These are phyloP conservation scores for Kandelia obovata DNA, from an alignment of 345 rosid genomes.

Conservation along the genomic window DNA sequence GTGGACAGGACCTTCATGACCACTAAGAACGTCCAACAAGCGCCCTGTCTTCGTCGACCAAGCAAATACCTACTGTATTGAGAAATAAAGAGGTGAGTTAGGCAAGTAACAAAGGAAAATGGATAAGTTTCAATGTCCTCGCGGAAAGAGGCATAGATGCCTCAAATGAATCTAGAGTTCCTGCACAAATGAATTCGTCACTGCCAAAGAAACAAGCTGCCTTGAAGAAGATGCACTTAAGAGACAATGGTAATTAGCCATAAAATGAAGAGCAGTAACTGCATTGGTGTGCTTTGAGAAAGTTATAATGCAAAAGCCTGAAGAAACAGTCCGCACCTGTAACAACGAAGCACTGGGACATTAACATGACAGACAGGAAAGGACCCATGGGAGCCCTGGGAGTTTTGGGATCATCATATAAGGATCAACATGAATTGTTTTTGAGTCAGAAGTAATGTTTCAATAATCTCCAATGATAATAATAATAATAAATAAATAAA, in stretches of 20 bases:
- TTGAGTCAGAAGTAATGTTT: no score
- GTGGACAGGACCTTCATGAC: constrained; percentile 98
- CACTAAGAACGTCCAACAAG: constrained; percentile 82
- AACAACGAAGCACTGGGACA: constrained; percentile 16
- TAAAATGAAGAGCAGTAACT: constrained; percentile 94
- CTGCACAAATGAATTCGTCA: constrained; percentile 96
- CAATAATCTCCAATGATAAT: no score
- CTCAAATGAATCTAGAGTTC: constrained; percentile 94
- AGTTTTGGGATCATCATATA: no score
- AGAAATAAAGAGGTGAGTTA: constrained; percentile 7
- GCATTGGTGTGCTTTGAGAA: constrained; percentile 92
- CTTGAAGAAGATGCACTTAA: constrained; percentile 87
- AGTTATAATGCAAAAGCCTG: constrained; percentile 92
- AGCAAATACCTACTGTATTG: constrained; percentile 63
- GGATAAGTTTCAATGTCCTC: background rate
- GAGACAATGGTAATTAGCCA: constrained; percentile 85
- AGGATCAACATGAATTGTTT: no score
- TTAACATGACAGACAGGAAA: constrained; percentile 1
- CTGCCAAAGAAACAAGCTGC: constrained; percentile 89
- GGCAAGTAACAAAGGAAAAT: constrained; percentile 4
- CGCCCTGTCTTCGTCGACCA: constrained; percentile 99
- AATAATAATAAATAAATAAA: no score
- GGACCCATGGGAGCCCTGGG: background rate
- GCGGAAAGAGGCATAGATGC: constrained; percentile 27
- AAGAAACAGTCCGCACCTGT: constrained; percentile 89